Conservation (phyloP, 148 eudicot species). For the Mesembryanthemum crystallinum region DNA sequence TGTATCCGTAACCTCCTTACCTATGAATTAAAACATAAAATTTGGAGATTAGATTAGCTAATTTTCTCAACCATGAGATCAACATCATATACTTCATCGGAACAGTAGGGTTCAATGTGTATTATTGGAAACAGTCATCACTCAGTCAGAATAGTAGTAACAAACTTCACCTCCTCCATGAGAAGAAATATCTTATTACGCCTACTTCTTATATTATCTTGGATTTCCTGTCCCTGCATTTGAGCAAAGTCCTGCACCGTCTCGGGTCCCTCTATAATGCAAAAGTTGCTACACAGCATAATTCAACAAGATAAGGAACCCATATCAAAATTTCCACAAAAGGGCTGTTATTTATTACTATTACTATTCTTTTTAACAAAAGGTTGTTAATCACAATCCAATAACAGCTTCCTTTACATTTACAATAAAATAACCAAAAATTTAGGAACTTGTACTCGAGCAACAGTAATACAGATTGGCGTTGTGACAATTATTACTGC, state of each 20-base stretch:
- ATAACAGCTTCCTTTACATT: too few relatives aligned
- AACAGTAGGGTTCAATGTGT: neutral
- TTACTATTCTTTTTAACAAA: too few relatives aligned
- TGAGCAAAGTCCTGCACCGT: constrained; percentile 81
- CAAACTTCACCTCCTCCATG: constrained; percentile 85
- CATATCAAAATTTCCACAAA: neutral
- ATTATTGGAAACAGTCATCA: neutral
- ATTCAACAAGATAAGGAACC: constrained; percentile 8
- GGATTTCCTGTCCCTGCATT: constrained; percentile 80
- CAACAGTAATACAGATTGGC: too few relatives aligned
- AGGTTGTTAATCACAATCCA: too few relatives aligned
- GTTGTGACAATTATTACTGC: too few relatives aligned
- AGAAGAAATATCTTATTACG: constrained; percentile 95
- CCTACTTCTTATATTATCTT: constrained; percentile 80
- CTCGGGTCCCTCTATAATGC: constrained; percentile 96
- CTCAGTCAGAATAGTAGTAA: neutral
- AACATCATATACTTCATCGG: neutral
- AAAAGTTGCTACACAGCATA: constrained; percentile 54
- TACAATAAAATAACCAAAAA: too few relatives aligned
- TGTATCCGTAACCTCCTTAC: constrained; percentile 87
- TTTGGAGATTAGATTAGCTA: neutral
- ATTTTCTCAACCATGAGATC: neutral
- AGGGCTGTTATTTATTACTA: too few relatives aligned
- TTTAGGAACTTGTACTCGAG: too few relatives aligned
- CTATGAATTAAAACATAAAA: constrained; percentile 31